phyloP scores from a whole-genome alignment of 2,329 filamentous ascomycete genomes.

The Bipolaris victoriae region DNA sequence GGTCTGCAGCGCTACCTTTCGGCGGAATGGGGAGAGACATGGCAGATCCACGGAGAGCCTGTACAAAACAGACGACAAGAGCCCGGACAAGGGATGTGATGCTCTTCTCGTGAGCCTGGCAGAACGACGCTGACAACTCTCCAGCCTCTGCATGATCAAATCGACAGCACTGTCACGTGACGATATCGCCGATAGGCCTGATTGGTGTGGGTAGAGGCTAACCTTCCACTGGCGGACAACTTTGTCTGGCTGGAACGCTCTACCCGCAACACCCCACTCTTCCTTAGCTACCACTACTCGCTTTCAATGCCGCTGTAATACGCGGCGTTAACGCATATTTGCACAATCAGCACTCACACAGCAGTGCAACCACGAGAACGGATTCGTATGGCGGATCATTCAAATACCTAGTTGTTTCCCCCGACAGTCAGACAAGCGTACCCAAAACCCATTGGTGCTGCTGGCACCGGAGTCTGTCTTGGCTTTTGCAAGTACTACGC shows the following conservation, averaged over 20 bases:
- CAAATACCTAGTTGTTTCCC: conserved; percentile 63
- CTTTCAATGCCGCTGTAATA: too few relatives aligned
- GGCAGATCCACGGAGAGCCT: conserved; percentile 4
- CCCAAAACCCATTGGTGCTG: conserved; percentile 42
- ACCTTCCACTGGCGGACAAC: conserved; percentile 7
- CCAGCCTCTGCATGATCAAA: conserved; percentile 24
- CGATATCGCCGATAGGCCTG: conserved; percentile 29
- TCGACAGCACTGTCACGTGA: conserved; percentile 28
- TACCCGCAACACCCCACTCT: conserved; percentile 29
- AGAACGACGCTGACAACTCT: conserved; percentile 11
- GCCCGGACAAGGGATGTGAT: background rate
- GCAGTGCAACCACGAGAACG: conserved; percentile 57
- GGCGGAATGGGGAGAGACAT: conserved; percentile 44
- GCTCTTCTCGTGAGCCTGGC: conserved; percentile 7
- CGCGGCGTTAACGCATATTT: conserved; percentile 54
- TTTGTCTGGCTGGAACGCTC: conserved; percentile 7
- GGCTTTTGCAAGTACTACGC: conserved; percentile 48
- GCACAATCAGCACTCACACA: conserved; percentile 60
- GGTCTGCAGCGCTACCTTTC: conserved; percentile 36
- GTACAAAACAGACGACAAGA: background rate
- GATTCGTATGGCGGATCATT: conserved; percentile 59
- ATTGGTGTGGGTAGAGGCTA: background rate
- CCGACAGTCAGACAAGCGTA: conserved; percentile 57
- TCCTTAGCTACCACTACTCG: conserved; percentile 4
- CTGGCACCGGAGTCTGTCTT: conserved; percentile 43